Base-by-base conservation (phyloP, 2,329 filamentous ascomycete species). In the Pezicula carpinea region DNA sequence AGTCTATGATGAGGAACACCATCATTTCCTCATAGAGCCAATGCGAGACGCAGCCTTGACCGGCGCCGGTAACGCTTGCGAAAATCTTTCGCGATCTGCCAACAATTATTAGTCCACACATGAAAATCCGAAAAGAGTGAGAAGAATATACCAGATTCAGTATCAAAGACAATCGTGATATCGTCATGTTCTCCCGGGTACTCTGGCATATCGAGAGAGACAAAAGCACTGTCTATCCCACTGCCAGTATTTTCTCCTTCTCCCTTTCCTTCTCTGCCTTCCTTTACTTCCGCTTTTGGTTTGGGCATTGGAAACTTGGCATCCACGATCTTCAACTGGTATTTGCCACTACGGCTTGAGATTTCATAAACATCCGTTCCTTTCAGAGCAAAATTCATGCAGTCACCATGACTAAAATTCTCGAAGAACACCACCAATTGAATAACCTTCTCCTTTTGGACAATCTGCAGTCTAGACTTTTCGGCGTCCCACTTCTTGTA, bases 101-200 rank as follows among this genome's bases (percentile, higher is more conserved):
- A 17, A 21, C 7, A 39, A 39, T 57, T 47, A 51, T 44, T 32
- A 36, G 18, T 43, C 38, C 13, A 14, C 11, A 3, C 23, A n/a
- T 23, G 18, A 40, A 23, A 29, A 3, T 26, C 5, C 14, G 8
- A n/a, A 32, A 21, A 29, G 33, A 21, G n/a, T n/a, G 34, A 43
- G 17, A 8, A 23, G 41, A 35, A 49, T 59, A 44, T 59, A 63
- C 61, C 55, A 60, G 77, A 72, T 63, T 89, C 85, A 39, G 76
- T 83, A 54, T 95, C 89, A 72, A 96, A 96, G 51, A 84, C 68
- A 59, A 96, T 83, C 10, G 84, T 79, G 56, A 96, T 89, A 69
- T 96, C 91, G 65, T 96, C 91, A 67, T 96, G 89, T 69, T 96
- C 91, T 43, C 88, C 88, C 1, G 90, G 88, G 65, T 95, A 87